These are phyloP conservation scores for barrel medic (Medicago truncatula) DNA, from an alignment of 306 rosid species.

Conservation along the genomic window MtrunA17r5.0-ANR NC_053048.1:24823501-24824000, in stretches of 20 bases:
- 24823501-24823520: slow-evolving; percentile 81
- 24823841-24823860: slow-evolving; percentile 46
- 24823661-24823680: background rate
- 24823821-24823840: too few relatives aligned
- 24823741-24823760: slow-evolving; percentile 73
- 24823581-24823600: slow-evolving; percentile 82
- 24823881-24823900: too few relatives aligned
- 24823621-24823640: slow-evolving; percentile 25
- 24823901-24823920: too few relatives aligned
- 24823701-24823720: slow-evolving; percentile 58
- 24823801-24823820: background rate
- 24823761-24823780: slow-evolving; percentile 67
- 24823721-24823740: slow-evolving; percentile 57
- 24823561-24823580: slow-evolving; percentile 66
- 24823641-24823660: background rate
- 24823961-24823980: too few relatives aligned
- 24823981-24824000: too few relatives aligned
- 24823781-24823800: slow-evolving; percentile 75
- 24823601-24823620: slow-evolving; percentile 54
- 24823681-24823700: slow-evolving; percentile 48
- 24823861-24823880: too few relatives aligned
- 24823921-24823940: too few relatives aligned
- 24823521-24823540: slow-evolving; percentile 55
- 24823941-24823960: too few relatives aligned
- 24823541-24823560: slow-evolving; percentile 82